Conservation (phyloP, 2,329 filamentous ascomycete genomes). For the Mollisiaceae sp. region DNA sequence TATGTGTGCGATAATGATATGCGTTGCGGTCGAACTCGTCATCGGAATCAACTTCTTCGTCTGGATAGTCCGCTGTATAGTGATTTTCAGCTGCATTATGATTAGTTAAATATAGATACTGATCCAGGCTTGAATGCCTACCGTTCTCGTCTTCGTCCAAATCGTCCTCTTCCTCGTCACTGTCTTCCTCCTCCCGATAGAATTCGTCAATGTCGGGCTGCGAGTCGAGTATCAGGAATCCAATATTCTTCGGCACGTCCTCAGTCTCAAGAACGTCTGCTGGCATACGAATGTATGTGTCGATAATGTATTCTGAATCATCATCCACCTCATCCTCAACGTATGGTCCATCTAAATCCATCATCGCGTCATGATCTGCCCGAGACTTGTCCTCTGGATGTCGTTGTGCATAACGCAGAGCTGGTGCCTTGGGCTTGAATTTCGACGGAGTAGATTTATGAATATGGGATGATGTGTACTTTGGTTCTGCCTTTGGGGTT, state of each 20-base stretch:
- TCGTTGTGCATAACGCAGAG: conserved; percentile 59
- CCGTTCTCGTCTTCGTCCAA: conserved; percentile 71
- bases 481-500: conserved; percentile 26
- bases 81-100: conserved; percentile 70
- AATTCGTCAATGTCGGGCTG: conserved; percentile 57
- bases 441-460: conserved; percentile 41
- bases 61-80: conserved; percentile 80
- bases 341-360: conserved; percentile 45
- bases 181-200: conserved; percentile 64
- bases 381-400: conserved; percentile 50
- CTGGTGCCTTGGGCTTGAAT: conserved; percentile 61
- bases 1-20: conserved; percentile 56
- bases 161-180: conserved; percentile 67
- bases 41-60: conserved; percentile 77
- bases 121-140: conserved; percentile 42
- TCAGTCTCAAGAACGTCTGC: conserved; percentile 54
- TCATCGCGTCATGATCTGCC: conserved; percentile 31
- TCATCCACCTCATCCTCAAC: conserved; percentile 51
- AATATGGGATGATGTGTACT: conserved; percentile 15
- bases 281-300: conserved; percentile 67
- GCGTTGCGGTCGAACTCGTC: conserved; percentile 64
- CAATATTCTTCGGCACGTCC: conserved; percentile 55
- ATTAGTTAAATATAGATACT: conserved; percentile 19
- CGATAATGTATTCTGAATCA: conserved; percentile 65
- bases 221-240: conserved; percentile 42